phyloP scores from a whole-genome alignment of 495 filamentous ascomycete genomes.

The Pyronema omphalodes region DNA sequence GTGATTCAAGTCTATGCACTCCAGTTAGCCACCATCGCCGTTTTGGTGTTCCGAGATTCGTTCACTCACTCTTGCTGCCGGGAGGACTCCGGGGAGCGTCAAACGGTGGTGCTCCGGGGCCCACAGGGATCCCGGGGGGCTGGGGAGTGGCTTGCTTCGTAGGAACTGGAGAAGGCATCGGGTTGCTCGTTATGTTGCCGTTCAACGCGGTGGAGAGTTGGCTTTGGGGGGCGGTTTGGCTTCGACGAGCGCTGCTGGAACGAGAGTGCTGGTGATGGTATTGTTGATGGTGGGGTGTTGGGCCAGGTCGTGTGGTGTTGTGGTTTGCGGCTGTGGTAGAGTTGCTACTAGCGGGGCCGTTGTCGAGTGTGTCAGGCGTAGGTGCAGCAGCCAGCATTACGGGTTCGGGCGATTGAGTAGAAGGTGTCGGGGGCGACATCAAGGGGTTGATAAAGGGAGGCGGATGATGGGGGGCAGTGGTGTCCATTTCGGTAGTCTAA shows the following conservation, averaged over 20 bases:
- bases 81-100: conserved; percentile 23
- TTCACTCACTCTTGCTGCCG: conserved; percentile 22
- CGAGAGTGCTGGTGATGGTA: conserved; percentile 18
- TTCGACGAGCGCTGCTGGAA: conserved; percentile 13
- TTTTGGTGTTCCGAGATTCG: neutral
- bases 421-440: neutral
- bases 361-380: neutral
- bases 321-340: too few relatives aligned
- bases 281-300: conserved; percentile 10
- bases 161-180: conserved; percentile 14
- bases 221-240: conserved; percentile 17
- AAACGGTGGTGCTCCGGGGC: conserved; percentile 20
- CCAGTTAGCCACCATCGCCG: neutral
- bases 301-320: neutral
- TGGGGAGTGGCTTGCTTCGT: conserved; percentile 17
- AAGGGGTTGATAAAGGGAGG: too few relatives aligned
- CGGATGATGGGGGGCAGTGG: too few relatives aligned
- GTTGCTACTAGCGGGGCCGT: too few relatives aligned
- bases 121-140: conserved; percentile 20
- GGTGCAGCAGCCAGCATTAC: neutral
- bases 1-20: conserved; percentile 66
- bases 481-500: too few relatives aligned
- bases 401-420: neutral
- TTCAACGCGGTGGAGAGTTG: conserved; percentile 14
- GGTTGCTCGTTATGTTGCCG: conserved; percentile 11